These are phyloP conservation scores for Cordyceps javanica DNA, from an alignment of 2,329 filamentous ascomycete genomes.

Conservation along the genomic window DNA sequence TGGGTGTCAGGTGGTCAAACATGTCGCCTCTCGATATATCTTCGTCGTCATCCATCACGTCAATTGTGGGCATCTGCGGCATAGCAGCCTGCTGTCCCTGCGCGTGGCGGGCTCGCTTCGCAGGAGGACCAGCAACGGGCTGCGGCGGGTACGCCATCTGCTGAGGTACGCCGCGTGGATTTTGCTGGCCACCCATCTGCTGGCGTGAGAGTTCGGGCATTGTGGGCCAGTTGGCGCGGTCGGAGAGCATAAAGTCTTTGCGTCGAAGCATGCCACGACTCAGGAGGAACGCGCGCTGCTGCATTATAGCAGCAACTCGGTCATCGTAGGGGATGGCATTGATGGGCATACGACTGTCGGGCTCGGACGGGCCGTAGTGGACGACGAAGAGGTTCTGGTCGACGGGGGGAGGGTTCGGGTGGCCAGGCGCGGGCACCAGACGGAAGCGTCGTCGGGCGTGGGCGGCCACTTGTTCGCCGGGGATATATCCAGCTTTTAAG, in stretches of 20 bases:
- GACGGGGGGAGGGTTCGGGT: slow-evolving; percentile 61
- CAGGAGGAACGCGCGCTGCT: slow-evolving; percentile 59
- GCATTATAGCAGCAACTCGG: slow-evolving; percentile 54
- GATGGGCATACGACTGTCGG: slow-evolving; percentile 64
- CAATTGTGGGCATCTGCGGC: slow-evolving; percentile 33
- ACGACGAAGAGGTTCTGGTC: slow-evolving; percentile 86
- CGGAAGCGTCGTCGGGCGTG: slow-evolving; percentile 84
- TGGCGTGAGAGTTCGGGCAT: slow-evolving; percentile 54
- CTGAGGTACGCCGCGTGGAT: slow-evolving; percentile 47
- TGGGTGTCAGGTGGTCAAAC: slow-evolving; percentile 82
- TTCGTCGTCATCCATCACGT: slow-evolving; percentile 75
- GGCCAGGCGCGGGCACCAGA: slow-evolving; percentile 65
- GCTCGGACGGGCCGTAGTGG: slow-evolving; percentile 77
- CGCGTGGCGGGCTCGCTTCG: slow-evolving; percentile 47
- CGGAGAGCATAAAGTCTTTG: slow-evolving; percentile 92
- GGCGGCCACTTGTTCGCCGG: slow-evolving; percentile 65
- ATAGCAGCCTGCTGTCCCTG: slow-evolving; percentile 33
- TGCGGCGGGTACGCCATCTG: slow-evolving; percentile 58
- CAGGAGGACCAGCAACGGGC: slow-evolving; percentile 42
- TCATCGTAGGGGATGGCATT: slow-evolving; percentile 59
- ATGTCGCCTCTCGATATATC: slow-evolving; percentile 81
- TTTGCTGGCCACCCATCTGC: slow-evolving; percentile 43
- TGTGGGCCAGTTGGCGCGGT: slow-evolving; percentile 83
- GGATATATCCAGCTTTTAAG: slow-evolving; percentile 74
- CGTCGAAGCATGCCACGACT: slow-evolving; percentile 74